Evolutionary conservation across 2,329 filamentous ascomycete genomes (phyloP), one percentile per base, ranked within the genome.

Genomic region (Magnaporthiopsis incrustans): DNA sequence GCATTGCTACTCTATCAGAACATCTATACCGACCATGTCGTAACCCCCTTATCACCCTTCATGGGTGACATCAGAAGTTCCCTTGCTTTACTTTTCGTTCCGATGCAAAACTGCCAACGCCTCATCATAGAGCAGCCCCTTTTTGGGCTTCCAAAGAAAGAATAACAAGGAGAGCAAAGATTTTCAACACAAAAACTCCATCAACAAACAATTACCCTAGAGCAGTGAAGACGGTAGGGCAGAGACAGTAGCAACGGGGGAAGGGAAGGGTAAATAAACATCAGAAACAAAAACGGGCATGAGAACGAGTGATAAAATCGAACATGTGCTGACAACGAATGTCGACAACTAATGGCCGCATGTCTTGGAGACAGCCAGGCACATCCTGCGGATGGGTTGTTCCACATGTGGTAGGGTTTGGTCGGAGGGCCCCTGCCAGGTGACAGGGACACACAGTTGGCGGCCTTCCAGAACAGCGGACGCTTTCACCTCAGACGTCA

Each of bases 401-500:
- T 3, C 4, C 44, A 10, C 44, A 25, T 22, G n/a, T 11, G n/a
- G 10, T 53, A 25, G 44, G 44, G 22, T 10, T 25, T 22, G 18
- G n/a, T n/a, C 2, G 2, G 18, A 53, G 44, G n/a, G 8, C 18
- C 22, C 38, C 38, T 25, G 4, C 30, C n/a, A 25, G 44, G 7
- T 25, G 44, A 25, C 10, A 22, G 44, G 44, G n/a, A 2, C 44
- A 53, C 22, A 4, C 44, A n/a, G 22, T 53, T 25, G 44, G 22
- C 8, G 44, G 44, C 22, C 15, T 44, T 12, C 14, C 38, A 18
- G 38, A 44, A 44, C 38, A 18, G 38, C 15, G 14, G 15, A 18
- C 5, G 44, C 10, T 11, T 11, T 53, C 44, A 25, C n/a, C n/a
- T 57, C 69, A 69, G 44, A 76, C 71, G 66, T 74, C 70, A 44